Conservation (phyloP, 768 basidiomycete genomes). For the Mycena belliarum region DNA sequence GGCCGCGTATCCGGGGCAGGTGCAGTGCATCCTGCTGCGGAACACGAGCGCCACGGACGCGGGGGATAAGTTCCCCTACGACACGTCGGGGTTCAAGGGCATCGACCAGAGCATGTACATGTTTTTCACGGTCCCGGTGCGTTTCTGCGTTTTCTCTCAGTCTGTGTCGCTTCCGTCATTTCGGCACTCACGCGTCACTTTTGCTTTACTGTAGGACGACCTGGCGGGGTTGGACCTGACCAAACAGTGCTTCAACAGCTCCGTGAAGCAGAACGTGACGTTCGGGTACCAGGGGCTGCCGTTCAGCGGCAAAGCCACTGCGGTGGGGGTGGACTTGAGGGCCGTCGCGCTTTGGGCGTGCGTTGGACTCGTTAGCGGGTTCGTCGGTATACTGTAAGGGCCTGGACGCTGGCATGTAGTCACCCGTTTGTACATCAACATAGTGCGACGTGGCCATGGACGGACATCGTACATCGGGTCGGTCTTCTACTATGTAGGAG, state of each 20-base stretch:
- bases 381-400: no score
- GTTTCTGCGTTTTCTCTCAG: background rate
- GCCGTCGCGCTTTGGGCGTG: no score
- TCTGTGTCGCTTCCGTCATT: background rate
- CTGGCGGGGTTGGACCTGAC: constrained; percentile 11
- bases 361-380: no score
- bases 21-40: constrained; percentile 32
- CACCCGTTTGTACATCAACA: no score
- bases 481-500: no score
- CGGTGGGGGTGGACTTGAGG: no score
- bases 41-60: constrained; percentile 34
- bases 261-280: constrained; percentile 15
- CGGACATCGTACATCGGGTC: no score
- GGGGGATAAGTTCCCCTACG: constrained; percentile 33
- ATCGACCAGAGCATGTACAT: constrained; percentile 30
- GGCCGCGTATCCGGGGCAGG: constrained; percentile 13
- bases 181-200: no score
- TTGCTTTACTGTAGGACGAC: background rate
- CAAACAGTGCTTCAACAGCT: constrained; percentile 10
- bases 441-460: no score
- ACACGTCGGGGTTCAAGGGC: constrained; percentile 32
- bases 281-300: constrained; percentile 15
- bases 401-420: no score
- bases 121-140: constrained; percentile 22
- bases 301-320: no score